A percentile compares a stretch with the other conserved stretches of the same genome.
phyloP scores from a whole-genome alignment of 2,329 filamentous ascomycete species.

The Alternaria triticimaculans region DNA sequence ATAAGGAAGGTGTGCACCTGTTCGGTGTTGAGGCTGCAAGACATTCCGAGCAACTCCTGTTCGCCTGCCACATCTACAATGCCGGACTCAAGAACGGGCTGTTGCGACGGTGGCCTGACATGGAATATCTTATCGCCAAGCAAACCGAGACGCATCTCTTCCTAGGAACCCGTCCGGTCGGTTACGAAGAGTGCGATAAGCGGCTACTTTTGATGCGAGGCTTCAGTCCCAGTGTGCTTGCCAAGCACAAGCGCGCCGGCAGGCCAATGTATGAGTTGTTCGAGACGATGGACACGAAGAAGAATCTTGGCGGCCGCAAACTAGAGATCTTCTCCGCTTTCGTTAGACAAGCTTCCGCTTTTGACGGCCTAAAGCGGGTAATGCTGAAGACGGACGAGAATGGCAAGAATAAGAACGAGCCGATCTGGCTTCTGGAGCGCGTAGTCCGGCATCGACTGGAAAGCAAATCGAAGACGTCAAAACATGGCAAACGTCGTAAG shows the following conservation, averaged over 20 bases:
- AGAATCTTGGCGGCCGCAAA: background rate
- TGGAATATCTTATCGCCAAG: background rate
- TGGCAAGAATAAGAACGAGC: background rate
- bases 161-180: background rate
- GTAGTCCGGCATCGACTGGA: background rate
- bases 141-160: background rate
- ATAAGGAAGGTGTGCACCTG: background rate
- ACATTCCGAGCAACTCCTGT: background rate
- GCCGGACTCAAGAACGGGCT: background rate
- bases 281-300: background rate
- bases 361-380: background rate
- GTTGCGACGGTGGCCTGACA: background rate
- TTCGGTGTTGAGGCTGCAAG: background rate
- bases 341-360: background rate
- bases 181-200: background rate
- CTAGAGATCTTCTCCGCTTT: background rate
- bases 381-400: background rate
- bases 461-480: background rate
- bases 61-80: background rate
- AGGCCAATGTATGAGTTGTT: background rate
- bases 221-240: background rate
- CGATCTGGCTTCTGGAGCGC: background rate
- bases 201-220: background rate
- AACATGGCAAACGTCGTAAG: background rate
- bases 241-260: background rate